A percentile compares a stretch with the other conserved stretches of the same genome.
phyloP scores from a whole-genome alignment of 371 early-diverging fungal species.

The Lichtheimia ornata region DNA sequence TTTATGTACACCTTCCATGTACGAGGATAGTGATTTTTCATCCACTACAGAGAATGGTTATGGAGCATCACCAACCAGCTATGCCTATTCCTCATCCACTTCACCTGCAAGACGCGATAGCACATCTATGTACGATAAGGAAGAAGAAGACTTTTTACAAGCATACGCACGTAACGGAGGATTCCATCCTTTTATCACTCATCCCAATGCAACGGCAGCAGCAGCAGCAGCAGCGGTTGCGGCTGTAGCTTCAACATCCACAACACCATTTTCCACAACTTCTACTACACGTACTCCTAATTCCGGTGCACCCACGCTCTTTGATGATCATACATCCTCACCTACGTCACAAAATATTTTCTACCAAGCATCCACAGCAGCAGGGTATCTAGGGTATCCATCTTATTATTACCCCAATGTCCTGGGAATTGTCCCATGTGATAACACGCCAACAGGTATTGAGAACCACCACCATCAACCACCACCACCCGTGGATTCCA shows the following conservation, averaged over 20 bases:
- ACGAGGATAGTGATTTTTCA: conserved; percentile 12
- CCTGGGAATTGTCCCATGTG: conserved; percentile 11
- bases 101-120: conserved; percentile 1
- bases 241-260: neutral
- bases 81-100: conserved; percentile 5
- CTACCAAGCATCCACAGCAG: neutral
- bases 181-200: no score
- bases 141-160: conserved; percentile 11
- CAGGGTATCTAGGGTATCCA: neutral
- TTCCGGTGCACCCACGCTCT: no score
- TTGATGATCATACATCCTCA: no score
- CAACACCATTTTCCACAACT: neutral
- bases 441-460: neutral
- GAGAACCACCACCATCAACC: neutral
- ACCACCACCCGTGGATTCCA: neutral
- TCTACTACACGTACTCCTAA: neutral
- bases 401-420: conserved; percentile 15
- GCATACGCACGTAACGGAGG: no score
- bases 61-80: conserved; percentile 6
- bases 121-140: conserved; percentile 4
- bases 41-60: conserved; percentile 12
- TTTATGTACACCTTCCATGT: conserved; percentile 11
- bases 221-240: neutral
- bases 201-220: neutral
- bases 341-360: no score